Evolutionary conservation across 805 yeast species (phyloP).

Genomic region (Zygoascus tannicola): DNA sequence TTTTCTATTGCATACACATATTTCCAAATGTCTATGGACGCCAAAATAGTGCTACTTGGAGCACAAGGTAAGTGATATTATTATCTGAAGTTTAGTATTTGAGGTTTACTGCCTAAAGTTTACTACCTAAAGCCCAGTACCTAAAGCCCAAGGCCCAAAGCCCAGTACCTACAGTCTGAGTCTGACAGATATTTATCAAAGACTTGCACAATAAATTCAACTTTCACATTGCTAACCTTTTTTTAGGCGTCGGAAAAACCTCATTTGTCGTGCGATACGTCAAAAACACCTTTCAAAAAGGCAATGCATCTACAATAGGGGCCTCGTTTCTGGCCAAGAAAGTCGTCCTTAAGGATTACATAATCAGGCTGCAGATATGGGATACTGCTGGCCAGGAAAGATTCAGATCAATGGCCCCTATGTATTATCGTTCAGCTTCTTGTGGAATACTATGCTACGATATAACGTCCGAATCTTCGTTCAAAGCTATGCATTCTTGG

Average conservation of each 20-base stretch:
- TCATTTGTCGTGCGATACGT: conserved; percentile 29
- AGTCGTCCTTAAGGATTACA: conserved; percentile 26
- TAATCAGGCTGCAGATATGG: conserved; percentile 53
- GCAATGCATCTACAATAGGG: conserved; percentile 29
- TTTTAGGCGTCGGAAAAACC: conserved; percentile 28
- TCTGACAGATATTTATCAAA: no score
- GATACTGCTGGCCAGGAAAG: conserved; percentile 98
- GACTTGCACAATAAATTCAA: no score
- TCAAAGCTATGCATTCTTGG: conserved; percentile 30
- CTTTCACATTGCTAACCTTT: not conserved
- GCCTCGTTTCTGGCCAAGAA: conserved; percentile 29
- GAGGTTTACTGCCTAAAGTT: not conserved
- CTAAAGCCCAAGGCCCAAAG: no score
- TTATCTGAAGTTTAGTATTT: no score
- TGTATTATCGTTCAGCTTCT: conserved; percentile 33
- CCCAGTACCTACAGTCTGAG: no score
- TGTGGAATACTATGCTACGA: conserved; percentile 30
- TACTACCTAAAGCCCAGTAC: not conserved
- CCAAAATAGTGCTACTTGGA: conserved; percentile 29
- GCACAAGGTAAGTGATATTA: conserved; percentile 23
- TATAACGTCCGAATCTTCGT: conserved; percentile 27
- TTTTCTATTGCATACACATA: not conserved
- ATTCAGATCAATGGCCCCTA: conserved; percentile 73
- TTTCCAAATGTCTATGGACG: conserved; percentile 25
- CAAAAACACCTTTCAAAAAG: conserved; percentile 27